Conservation (phyloP, 257 asterid genomes). For the Salvia splendens region DNA sequence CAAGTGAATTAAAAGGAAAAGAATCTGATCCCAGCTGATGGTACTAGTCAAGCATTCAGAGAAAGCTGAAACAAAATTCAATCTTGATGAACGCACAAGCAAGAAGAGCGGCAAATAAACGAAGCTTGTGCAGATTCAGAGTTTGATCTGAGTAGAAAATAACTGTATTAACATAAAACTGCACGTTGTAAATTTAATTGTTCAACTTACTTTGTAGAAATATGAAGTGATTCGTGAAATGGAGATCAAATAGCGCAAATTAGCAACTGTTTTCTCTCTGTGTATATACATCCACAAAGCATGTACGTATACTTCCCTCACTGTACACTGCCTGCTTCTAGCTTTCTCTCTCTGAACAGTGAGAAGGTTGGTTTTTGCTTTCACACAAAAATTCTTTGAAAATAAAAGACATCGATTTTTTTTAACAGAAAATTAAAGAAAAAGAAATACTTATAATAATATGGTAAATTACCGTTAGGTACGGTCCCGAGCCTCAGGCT, state of each 20-base stretch:
- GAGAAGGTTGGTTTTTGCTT: constrained; percentile 34
- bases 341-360: constrained; percentile 54
- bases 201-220: constrained; percentile 40
- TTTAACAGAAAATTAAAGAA: constrained; percentile 15
- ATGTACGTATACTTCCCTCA: constrained; percentile 32
- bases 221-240: constrained; percentile 34
- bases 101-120: constrained; percentile 34
- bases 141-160: constrained; percentile 47
- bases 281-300: constrained; percentile 14
- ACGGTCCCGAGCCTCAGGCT: constrained; percentile 40
- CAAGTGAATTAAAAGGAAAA: constrained; percentile 37
- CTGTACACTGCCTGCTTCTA: constrained; percentile 34
- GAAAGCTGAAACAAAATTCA: constrained; percentile 26
- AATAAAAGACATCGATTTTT: constrained; percentile 41
- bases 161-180: constrained; percentile 29
- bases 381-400: constrained; percentile 40
- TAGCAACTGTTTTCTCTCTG: constrained; percentile 37
- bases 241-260: constrained; percentile 54
- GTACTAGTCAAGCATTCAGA: constrained; percentile 33
- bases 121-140: constrained; percentile 28
- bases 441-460: constrained; percentile 5
- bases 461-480: constrained; percentile 25
- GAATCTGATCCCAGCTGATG: constrained; percentile 32
- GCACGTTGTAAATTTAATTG: constrained; percentile 31
- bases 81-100: constrained; percentile 26